Evolutionary conservation across 495 filamentous ascomycete genomes (phyloP), one percentile per base, ranked within the genome.

Genomic region (Aspergillus heteromorphus): DNA sequence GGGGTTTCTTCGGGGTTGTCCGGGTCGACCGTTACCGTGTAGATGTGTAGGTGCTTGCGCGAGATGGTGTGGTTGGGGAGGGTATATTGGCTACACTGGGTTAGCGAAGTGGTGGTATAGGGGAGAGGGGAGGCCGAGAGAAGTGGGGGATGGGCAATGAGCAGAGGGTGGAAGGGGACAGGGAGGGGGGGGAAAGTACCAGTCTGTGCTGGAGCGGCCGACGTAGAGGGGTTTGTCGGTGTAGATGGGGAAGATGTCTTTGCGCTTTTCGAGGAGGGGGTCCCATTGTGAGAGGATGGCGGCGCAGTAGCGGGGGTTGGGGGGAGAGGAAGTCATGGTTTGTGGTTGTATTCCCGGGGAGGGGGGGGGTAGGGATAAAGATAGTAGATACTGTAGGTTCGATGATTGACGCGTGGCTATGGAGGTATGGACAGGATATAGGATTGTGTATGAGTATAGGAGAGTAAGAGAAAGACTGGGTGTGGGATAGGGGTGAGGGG

Each of bases 41-140:
- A 87, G 20, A 87, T 76, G n/a, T 79, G 78, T 13, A 85, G 63
- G 48, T 87, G 84, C 31, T 67, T 68, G 31, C 79, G 81, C 3
- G 84, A 88, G 18, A 86, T n/a, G n/a, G n/a, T n/a, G n/a, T n/a
- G n/a, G n/a, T n/a, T n/a, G n/a, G n/a, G n/a, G n/a, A n/a, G n/a
- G n/a, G n/a, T 70, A 10, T 64, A 56, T 0, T 59, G 34, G 17
- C 47, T n/a, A 25, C 27, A n/a, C n/a, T n/a, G n/a, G n/a, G n/a
- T n/a, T n/a, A n/a, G n/a, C n/a, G n/a, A n/a, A n/a, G n/a, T n/a
- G n/a, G n/a, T n/a, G n/a, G n/a, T n/a, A n/a, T n/a, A n/a, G n/a
- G n/a, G n/a, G n/a, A n/a, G n/a, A n/a, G n/a, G n/a, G n/a, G n/a
- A n/a, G n/a, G n/a, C n/a, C n/a, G n/a, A n/a, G n/a, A n/a, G n/a